phyloP scores from a whole-genome alignment of 768 basidiomycete genomes.

The Lyophyllum shimeji region DNA sequence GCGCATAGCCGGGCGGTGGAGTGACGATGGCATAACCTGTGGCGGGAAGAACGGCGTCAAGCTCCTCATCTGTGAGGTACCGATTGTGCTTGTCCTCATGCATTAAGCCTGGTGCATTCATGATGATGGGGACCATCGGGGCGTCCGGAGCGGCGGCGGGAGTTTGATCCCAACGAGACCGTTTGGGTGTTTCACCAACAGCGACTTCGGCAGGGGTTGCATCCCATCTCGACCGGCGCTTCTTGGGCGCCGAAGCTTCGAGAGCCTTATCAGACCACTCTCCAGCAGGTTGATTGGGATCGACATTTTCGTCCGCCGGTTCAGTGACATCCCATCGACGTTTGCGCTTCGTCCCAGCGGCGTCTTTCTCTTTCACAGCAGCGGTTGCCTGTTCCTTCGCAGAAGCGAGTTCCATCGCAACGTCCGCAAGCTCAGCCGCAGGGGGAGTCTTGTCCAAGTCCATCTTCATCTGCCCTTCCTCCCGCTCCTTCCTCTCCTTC shows the following conservation, averaged over 20 bases:
- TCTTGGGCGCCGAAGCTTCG: constrained; percentile 78
- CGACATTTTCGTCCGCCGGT: constrained; percentile 61
- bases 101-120: constrained; percentile 84
- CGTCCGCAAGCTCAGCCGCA: constrained; percentile 72
- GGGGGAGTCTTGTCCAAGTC: constrained; percentile 94
- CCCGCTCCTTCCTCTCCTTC: constrained; percentile 76
- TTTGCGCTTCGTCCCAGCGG: constrained; percentile 62
- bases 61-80: constrained; percentile 94
- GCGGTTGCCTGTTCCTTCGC: constrained; percentile 41
- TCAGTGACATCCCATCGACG: constrained; percentile 79
- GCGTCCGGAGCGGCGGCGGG: constrained; percentile 64
- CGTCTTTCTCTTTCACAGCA: constrained; percentile 36
- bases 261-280: constrained; percentile 78
- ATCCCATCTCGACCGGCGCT: constrained; percentile 96
- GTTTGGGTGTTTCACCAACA: constrained; percentile 72
- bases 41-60: constrained; percentile 84
- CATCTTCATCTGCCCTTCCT: constrained; percentile 75
- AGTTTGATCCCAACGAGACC: constrained; percentile 97
- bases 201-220: constrained; percentile 78
- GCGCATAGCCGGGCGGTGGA: constrained; percentile 92
- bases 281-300: constrained; percentile 58
- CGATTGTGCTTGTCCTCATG: constrained; percentile 96
- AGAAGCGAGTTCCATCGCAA: constrained; percentile 65
- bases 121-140: constrained; percentile 79
- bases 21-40: constrained; percentile 90